Base-by-base conservation (phyloP, 441 rosid species). In the Adansonia madagascariensis region DNA sequence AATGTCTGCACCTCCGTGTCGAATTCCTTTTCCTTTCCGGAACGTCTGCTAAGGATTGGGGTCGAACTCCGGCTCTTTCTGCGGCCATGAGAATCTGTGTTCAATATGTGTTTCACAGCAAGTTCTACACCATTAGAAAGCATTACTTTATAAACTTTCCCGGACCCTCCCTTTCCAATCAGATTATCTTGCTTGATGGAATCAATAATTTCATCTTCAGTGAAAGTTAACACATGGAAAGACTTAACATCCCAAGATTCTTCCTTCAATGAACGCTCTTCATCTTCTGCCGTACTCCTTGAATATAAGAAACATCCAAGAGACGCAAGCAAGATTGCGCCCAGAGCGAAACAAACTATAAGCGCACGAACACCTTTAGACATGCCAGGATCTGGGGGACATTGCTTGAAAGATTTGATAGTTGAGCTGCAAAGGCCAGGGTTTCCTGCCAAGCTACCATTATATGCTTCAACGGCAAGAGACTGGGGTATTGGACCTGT, bases 131-230 rank as follows among this genome's bases (percentile, higher is more conserved):
- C 98, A 9, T 86, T 89, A 22, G 89, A 80, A 31, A 92, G 88
- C n/a, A 63, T 59, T 1, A 88, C 97, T 85, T 77, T 91, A 85
- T 94, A 95, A 8, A 95, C 98, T 55, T 89, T 85, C 22, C 98
- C 99, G 0, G 91, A 92, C 3, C 99, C 99, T 22, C 98, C 98
- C 81, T 86, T 91, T 61, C 99, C 99, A n/a, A 95, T 92, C 15
- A 92, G 76, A 72, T 95, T 94, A 83, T 94, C 99, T 72, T 84
- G 91, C 80, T 90, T 92, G 71, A 95, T 92, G 12, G 99, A 90
- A 88, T 91, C 94, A 3, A 95, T 86, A 84, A 95, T 92, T 82
- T 91, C 97, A 27, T 91, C 95, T 84, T 95, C 97, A 0, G 88
- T 81, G 70, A 94, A 91, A 79, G 81, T 89, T 74, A 95, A 76